Percentiles rank a stretch among this genome's conserved stretches.
Conservation (phyloP, 108 stramenopile genomes). For the Stephanodiscus triporus region DNA sequence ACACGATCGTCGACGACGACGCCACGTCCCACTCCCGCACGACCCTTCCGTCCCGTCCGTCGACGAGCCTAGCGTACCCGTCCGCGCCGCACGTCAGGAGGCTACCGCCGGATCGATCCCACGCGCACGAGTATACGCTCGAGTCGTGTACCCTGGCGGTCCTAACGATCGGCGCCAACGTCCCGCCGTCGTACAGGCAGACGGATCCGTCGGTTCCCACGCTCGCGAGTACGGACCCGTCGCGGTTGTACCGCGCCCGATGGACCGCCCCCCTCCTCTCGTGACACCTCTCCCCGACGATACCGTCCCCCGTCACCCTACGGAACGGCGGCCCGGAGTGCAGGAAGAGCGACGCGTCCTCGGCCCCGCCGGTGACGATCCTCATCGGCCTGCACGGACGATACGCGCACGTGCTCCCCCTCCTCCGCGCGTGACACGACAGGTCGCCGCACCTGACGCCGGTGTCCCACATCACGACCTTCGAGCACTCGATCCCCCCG, state of each 20-base stretch:
- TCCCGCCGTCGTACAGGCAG: slow-evolving; percentile 82
- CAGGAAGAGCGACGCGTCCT: slow-evolving; percentile 87
- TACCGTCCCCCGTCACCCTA: slow-evolving; percentile 56
- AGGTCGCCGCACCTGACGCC: slow-evolving; percentile 69
- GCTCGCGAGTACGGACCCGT: slow-evolving; percentile 77
- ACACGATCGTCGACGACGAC: slow-evolving; percentile 54
- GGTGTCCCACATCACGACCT: slow-evolving; percentile 47
- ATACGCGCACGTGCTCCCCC: slow-evolving; percentile 66
- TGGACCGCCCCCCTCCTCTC: slow-evolving; percentile 74
- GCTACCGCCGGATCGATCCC: slow-evolving; percentile 69
- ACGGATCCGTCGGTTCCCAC: slow-evolving; percentile 87
- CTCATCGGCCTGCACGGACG: slow-evolving; percentile 87
- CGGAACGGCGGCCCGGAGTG: slow-evolving; percentile 95
- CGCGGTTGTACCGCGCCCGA: slow-evolving; percentile 80
- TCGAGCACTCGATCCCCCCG: slow-evolving; percentile 47
- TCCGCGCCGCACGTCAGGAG: slow-evolving; percentile 92
- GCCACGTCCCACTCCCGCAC: slow-evolving; percentile 70
- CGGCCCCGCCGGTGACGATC: slow-evolving; percentile 87
- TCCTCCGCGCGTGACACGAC: slow-evolving; percentile 66
- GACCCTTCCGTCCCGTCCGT: slow-evolving; percentile 39
- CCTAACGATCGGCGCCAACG: slow-evolving; percentile 52
- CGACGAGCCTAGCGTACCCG: slow-evolving; percentile 87
- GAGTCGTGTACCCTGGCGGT: slow-evolving; percentile 70
- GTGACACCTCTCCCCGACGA: slow-evolving; percentile 59
- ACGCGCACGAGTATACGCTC: slow-evolving; percentile 89